Conservation (phyloP, 768 basidiomycete genomes). For the Phylloporus rhodoxanthus region DNA sequence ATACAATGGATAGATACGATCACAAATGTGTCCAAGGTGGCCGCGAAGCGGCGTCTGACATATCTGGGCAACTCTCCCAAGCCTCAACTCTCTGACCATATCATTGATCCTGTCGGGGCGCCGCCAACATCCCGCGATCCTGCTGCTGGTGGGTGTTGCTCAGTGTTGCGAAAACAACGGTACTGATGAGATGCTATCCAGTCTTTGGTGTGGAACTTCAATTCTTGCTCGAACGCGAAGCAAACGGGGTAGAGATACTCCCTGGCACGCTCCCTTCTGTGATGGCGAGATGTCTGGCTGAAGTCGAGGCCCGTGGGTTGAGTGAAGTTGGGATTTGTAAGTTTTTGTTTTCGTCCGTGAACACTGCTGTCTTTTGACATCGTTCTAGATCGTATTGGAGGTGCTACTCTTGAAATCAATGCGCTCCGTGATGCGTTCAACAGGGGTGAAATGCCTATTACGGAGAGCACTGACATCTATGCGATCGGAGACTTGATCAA, state of each 20-base stretch:
- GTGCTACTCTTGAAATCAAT: constrained; percentile 64
- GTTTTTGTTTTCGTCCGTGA: constrained; percentile 21
- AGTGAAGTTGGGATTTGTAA: constrained; percentile 80
- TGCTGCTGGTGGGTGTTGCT: constrained; percentile 52
- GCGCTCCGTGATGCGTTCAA: constrained; percentile 71
- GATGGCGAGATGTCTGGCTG: constrained; percentile 57
- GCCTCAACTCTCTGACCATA: constrained; percentile 67
- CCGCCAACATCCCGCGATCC: constrained; percentile 58
- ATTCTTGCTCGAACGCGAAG: constrained; percentile 62
- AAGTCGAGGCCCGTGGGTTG: constrained; percentile 71
- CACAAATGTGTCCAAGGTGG: constrained; percentile 60
- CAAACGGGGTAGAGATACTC: constrained; percentile 40
- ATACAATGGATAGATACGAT: constrained; percentile 73
- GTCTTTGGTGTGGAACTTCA: constrained; percentile 76
- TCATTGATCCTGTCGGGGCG: constrained; percentile 50
- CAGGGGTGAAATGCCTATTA: constrained; percentile 60
- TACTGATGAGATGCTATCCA: constrained; percentile 22
- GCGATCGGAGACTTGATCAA: constrained; percentile 81
- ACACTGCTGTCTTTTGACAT: neutral
- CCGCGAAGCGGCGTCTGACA: constrained; percentile 73
- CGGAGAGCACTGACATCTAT: constrained; percentile 64
- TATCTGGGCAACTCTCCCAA: constrained; percentile 76
- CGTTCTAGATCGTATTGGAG: constrained; percentile 73
- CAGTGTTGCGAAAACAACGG: neutral
- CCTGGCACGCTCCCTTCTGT: constrained; percentile 61